Conservation (phyloP, 257 asterid genomes). For the Henckelia pumila region DNA sequence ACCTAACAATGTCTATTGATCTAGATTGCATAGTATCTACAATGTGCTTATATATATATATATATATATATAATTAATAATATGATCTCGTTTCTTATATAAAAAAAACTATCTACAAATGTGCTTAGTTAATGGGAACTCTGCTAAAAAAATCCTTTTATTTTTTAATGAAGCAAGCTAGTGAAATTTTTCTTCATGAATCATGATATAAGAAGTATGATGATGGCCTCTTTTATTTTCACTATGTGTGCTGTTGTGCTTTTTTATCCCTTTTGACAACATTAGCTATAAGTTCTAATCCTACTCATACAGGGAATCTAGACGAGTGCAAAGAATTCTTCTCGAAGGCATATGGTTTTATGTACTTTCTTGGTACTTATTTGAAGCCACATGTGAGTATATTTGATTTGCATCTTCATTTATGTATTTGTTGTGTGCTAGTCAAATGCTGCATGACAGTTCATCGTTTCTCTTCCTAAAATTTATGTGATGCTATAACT, state of each 20-base stretch:
- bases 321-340: constrained; percentile 77
- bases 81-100: too few relatives aligned
- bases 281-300: constrained; percentile 24
- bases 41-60: too few relatives aligned
- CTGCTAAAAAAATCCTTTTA: not conserved
- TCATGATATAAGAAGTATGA: not conserved
- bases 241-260: constrained; percentile 10
- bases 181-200: not conserved
- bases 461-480: constrained; percentile 1
- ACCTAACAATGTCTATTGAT: not conserved
- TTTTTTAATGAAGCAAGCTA: not conserved
- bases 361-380: constrained; percentile 82
- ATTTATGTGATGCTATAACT: not conserved
- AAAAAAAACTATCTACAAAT: too few relatives aligned
- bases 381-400: constrained; percentile 93
- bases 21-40: not conserved
- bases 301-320: constrained; percentile 58
- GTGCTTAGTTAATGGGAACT: not conserved
- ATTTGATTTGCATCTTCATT: constrained; percentile 17
- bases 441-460: not conserved
- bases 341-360: constrained; percentile 47
- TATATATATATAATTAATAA: too few relatives aligned
- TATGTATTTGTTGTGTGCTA: constrained; percentile 15
- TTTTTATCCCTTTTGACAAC: constrained; percentile 20
- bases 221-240: not conserved